Evolutionary conservation across 768 basidiomycete genomes (phyloP), one percentile per base, ranked within the genome.

Genomic region (Tulasnella sp.): DNA sequence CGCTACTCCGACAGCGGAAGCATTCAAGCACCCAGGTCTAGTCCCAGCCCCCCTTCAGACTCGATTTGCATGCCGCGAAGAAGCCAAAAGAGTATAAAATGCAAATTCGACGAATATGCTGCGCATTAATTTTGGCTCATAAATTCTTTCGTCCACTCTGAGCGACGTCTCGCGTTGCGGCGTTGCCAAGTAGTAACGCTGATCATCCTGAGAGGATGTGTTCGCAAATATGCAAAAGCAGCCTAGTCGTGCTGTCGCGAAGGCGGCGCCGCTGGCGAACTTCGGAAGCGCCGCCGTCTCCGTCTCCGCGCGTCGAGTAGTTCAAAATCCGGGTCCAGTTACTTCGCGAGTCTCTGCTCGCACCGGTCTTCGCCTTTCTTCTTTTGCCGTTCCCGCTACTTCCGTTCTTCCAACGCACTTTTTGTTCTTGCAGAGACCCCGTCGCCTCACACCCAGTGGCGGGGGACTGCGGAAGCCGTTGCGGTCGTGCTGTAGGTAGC

Each of bases 261-360:
- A 46, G 44, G 11, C 44, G 13, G 2, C 20, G 55, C 55, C n/a
- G 35, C n/a, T 16, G 4, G 57, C 57, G 57, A 61, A 61, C 57
- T 61, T 61, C n/a, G n/a, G 57, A 61, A 61, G 57, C 57, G 57
- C 57, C 46, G 46, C 13, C 57, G 57, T 61, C 57, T 61, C 57
- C 57, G 57, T 61, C 57, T 61, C 57, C 57, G 57, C 57, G 57
- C 57, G 11, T n/a, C 10, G 18, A n/a, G 10, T 9, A 29, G 16
- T 48, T 48, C 46, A 20, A 44, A 44, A 44, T 44, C 44, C 44
- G 13, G 10, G 44, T 13, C 44, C 44, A 44, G 13, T 44, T 10
- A 13, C 44, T 44, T 44, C 44, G 44, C 16, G 35, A 35, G 35
- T 35, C 35, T 5, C 5, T 35, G 35, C 35, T 35, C 2, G 5